Conservation (phyloP, 2,329 filamentous ascomycete genomes). For the Erysiphe neolycopersici region DNA sequence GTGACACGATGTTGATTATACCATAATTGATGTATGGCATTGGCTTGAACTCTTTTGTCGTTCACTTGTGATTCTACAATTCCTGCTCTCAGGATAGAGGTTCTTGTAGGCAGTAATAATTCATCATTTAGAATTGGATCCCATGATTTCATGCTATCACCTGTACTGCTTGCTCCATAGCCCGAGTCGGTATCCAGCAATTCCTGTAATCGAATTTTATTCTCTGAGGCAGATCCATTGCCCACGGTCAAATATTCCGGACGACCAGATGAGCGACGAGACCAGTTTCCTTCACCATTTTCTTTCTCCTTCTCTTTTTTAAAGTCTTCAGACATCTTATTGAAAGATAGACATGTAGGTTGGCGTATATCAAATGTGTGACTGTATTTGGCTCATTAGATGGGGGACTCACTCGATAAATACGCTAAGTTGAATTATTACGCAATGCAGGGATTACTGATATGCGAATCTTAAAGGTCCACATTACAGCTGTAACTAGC, state of each 20-base stretch:
- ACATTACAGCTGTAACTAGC: too few relatives aligned
- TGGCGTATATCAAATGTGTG: too few relatives aligned
- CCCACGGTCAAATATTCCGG: slow-evolving; percentile 77
- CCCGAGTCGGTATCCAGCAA: slow-evolving; percentile 74
- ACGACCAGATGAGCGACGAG: slow-evolving; percentile 5
- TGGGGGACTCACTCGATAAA: too few relatives aligned
- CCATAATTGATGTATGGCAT: slow-evolving; percentile 74
- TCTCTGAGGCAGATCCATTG: slow-evolving; percentile 52
- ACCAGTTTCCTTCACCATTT: slow-evolving; percentile 2
- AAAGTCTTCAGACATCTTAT: slow-evolving; percentile 31
- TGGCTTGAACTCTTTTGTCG: slow-evolving; percentile 42
- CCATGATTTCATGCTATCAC: slow-evolving; percentile 26
- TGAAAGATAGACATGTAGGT: not conserved
- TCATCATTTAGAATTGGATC: slow-evolving; percentile 22
- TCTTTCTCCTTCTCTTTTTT: slow-evolving; percentile 23
- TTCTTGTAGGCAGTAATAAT: slow-evolving; percentile 16
- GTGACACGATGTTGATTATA: slow-evolving; percentile 81
- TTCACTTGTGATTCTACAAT: slow-evolving; percentile 20
- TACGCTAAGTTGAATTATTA: too few relatives aligned
- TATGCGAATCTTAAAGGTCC: too few relatives aligned
- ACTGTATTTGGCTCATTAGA: too few relatives aligned
- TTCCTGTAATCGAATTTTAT: slow-evolving; percentile 53
- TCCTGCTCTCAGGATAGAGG: slow-evolving; percentile 5
- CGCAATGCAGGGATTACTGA: too few relatives aligned
- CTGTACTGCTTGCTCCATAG: slow-evolving; percentile 57